phyloP scores from a whole-genome alignment of 352 stramenopile genomes.

The Peronosclerospora sorghi region DNA sequence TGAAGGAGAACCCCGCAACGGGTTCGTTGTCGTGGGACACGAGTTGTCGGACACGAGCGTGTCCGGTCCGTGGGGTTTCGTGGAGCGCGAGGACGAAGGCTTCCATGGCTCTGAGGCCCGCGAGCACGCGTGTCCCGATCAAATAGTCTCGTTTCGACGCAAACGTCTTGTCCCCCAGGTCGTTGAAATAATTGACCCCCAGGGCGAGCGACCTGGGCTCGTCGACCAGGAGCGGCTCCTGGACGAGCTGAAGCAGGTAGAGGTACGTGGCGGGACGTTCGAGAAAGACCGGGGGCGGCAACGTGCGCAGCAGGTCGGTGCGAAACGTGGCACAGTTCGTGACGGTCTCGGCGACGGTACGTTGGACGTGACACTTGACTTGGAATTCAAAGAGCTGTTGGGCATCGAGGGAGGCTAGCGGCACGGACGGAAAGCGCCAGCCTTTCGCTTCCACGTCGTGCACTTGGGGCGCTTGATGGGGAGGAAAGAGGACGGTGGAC shows the following conservation, averaged over 20 bases:
- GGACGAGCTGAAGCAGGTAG: constrained; percentile 50
- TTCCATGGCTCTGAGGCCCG: constrained; percentile 52
- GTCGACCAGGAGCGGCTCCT: constrained; percentile 28
- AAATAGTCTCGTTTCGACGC: constrained; percentile 37
- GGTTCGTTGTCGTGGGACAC: too few species aligned
- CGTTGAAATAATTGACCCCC: constrained; percentile 71
- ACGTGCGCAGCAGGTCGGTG: constrained; percentile 46
- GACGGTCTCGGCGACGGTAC: constrained; percentile 36
- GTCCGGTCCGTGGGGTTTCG: too few species aligned
- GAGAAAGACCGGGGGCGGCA: constrained; percentile 60
- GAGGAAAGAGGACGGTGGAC: background rate
- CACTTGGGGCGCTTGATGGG: constrained; percentile 6
- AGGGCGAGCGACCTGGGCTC: constrained; percentile 21
- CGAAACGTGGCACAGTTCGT: constrained; percentile 36
- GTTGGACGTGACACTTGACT: constrained; percentile 50
- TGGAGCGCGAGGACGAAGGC: constrained; percentile 38
- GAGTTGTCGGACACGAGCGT: constrained; percentile 1
- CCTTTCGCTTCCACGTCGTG: constrained; percentile 23
- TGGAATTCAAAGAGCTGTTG: constrained; percentile 75
- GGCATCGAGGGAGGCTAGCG: constrained; percentile 47
- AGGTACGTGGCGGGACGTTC: constrained; percentile 45
- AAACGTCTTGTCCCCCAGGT: constrained; percentile 31
- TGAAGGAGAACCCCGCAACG: constrained; percentile 35
- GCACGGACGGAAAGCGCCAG: constrained; percentile 46
- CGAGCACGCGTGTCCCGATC: constrained; percentile 38